These are phyloP conservation scores for Leptographium wingfieldii DNA, from an alignment of 2,329 filamentous ascomycete genomes.

Conservation along the genomic window DNA sequence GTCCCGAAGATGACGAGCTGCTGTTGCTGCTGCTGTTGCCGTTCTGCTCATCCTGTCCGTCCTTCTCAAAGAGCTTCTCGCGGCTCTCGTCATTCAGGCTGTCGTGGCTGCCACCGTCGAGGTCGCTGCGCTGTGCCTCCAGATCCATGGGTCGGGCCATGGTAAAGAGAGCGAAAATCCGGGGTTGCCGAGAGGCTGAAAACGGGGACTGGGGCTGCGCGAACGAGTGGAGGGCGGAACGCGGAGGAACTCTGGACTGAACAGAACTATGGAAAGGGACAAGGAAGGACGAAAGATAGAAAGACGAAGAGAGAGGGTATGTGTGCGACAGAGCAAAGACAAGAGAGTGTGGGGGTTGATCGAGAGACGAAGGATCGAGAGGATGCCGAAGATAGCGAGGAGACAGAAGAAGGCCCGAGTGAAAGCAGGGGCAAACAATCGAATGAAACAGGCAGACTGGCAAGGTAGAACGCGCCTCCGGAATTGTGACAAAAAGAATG, in stretches of 20 bases:
- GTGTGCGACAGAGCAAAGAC: background rate
- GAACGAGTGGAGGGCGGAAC: too few species aligned
- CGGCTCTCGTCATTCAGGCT: conserved; percentile 4
- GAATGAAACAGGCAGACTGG: too few species aligned
- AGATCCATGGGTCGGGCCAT: conserved; percentile 5
- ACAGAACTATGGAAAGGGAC: background rate
- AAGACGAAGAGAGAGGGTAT: background rate
- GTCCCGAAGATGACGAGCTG: background rate
- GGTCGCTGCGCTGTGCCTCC: conserved; percentile 12
- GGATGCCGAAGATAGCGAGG: background rate
- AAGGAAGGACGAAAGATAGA: background rate
- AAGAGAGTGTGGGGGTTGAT: background rate
- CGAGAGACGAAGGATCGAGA: background rate
- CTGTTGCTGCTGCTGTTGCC: background rate
- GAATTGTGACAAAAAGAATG: too few species aligned
- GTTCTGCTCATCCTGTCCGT: background rate
- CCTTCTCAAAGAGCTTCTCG: background rate
- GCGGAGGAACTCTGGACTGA: background rate
- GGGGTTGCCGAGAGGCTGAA: too few species aligned
- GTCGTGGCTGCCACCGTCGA: conserved; percentile 1
- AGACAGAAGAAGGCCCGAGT: background rate
- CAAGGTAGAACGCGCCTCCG: too few species aligned
- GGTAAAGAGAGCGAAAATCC: background rate
- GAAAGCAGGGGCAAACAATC: background rate
- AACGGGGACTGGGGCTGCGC: too few species aligned